Conservation (phyloP, 2,329 filamentous ascomycete genomes). For the Esteya vermicola region DNA sequence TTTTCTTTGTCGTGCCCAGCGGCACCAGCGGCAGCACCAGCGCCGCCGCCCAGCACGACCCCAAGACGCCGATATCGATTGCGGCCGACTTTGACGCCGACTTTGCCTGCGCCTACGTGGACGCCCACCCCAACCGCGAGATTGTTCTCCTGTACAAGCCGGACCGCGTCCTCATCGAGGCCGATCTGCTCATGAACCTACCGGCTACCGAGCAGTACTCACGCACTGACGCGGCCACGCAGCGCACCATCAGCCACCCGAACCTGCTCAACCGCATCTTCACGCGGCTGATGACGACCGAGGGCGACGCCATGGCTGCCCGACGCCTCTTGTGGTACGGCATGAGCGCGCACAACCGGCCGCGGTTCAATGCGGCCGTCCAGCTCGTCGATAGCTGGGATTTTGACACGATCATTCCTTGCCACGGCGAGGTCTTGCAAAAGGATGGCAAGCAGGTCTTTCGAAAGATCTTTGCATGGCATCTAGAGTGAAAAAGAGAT, state of each 20-base stretch:
- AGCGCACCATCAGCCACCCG: slow-evolving; percentile 21
- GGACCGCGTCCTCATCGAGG: slow-evolving; percentile 66
- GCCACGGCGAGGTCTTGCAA: slow-evolving; percentile 84
- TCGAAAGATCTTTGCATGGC: slow-evolving; percentile 69
- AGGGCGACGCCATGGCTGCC: slow-evolving; percentile 55
- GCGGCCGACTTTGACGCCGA: slow-evolving; percentile 71
- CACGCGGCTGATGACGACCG: slow-evolving; percentile 42
- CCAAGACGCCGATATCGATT: slow-evolving; percentile 39
- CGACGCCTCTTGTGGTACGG: slow-evolving; percentile 75
- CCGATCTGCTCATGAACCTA: slow-evolving; percentile 84
- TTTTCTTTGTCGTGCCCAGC: slow-evolving; percentile 53
- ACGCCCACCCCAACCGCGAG: slow-evolving; percentile 70
- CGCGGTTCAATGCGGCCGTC: slow-evolving; percentile 56
- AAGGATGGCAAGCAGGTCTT: slow-evolving; percentile 59
- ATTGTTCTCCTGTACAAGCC: slow-evolving; percentile 77
- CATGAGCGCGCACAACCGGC: slow-evolving; percentile 42
- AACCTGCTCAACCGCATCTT: slow-evolving; percentile 30
- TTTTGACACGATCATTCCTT: slow-evolving; percentile 74
- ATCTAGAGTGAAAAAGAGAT: slow-evolving; percentile 29
- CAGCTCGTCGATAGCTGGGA: slow-evolving; percentile 63
- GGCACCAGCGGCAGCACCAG: no score
- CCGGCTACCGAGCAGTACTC: slow-evolving; percentile 79
- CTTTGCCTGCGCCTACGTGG: slow-evolving; percentile 75
- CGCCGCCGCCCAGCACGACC: no score
- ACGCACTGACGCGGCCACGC: slow-evolving; percentile 20